Evolutionary conservation across 2,329 filamentous ascomycete genomes (phyloP), one percentile per base, ranked within the genome.

Genomic region (Verticillium isaacii): DNA sequence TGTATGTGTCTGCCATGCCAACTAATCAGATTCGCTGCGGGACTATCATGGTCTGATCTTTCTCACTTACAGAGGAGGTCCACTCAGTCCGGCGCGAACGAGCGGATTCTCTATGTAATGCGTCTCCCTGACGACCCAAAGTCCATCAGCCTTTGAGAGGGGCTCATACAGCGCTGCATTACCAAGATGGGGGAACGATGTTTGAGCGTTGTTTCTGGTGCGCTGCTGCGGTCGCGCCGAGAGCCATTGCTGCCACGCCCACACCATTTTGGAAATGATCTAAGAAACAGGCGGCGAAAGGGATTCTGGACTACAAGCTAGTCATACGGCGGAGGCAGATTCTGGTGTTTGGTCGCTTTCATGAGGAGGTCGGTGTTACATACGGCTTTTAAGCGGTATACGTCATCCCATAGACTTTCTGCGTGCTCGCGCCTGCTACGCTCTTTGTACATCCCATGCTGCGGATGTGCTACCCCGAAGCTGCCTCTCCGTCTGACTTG

Each of bases 241-340:
- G 4, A 67, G 65, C 65, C 66, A 66, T 1, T 57, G 58, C 41
- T 67, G 66, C 64, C 66, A 67, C 15, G 32, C 37, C 56, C 61
- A 60, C 19, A 60, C 57, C 64, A 67, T 67, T 19, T 45, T 45
- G 17, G 15, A 45, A n/a, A 45, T 23, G 39, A 45, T 45, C 39
- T n/a, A 45, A 9, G 19, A 4, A 45, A 5, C 7, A 8, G 39
- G n/a, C 39, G 39, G 39, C 23, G 39, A 15, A 19, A 45, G 19
- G 3, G 39, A 5, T 9, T n/a, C 39, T 29, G 29, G 39, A 45
- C 15, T n/a, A 45, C 9, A 15, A 45, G 39, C 39, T 45, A n/a
- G n/a, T 29, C 29, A 45, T 19, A 9, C 39, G 17, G 39, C 17
- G 8, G 39, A 45, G 39, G 7, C 7, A 8, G n/a, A n/a, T 11